These are phyloP conservation scores for Quercus gilva DNA, from an alignment of 306 rosid species.

Conservation along the genomic window DNA sequence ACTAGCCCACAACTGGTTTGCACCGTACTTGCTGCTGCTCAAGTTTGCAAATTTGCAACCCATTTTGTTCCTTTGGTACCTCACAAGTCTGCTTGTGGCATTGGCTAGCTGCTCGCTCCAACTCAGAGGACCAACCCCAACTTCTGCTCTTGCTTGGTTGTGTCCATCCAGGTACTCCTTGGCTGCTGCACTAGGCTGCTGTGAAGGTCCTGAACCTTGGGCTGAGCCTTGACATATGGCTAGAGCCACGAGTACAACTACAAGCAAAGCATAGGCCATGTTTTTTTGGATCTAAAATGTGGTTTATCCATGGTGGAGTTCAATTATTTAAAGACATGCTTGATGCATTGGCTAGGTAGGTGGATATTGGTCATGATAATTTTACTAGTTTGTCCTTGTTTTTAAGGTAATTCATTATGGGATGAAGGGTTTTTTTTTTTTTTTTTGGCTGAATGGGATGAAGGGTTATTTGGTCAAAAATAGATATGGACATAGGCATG, in stretches of 20 bases:
- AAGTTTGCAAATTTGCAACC: conserved; percentile 66
- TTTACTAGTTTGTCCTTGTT: too few species aligned
- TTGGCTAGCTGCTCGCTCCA: conserved; percentile 71
- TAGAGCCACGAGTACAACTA: conserved; percentile 12
- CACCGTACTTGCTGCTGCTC: conserved; percentile 58
- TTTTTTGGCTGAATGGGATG: too few species aligned
- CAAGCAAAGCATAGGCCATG: neutral
- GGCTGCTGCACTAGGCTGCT: conserved; percentile 29
- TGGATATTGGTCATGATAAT: neutral
- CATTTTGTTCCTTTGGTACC: conserved; percentile 67
- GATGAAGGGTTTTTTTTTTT: too few species aligned
- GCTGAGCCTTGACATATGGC: conserved; percentile 16
- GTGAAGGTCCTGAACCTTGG: neutral
- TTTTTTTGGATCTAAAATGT: neutral
- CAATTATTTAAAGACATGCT: neutral
- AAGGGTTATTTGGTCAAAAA: too few species aligned
- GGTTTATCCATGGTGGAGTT: neutral
- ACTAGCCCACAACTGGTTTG: conserved; percentile 66
- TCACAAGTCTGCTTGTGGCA: conserved; percentile 46
- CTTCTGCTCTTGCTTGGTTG: conserved; percentile 77
- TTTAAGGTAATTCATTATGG: too few species aligned
- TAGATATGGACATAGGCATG: too few species aligned
- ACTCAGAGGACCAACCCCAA: conserved; percentile 56
- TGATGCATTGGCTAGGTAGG: neutral
- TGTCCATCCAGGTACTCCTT: conserved; percentile 57